phyloP scores from a whole-genome alignment of 2,329 filamentous ascomycete species.

The Aspergillus amoenus region DNA sequence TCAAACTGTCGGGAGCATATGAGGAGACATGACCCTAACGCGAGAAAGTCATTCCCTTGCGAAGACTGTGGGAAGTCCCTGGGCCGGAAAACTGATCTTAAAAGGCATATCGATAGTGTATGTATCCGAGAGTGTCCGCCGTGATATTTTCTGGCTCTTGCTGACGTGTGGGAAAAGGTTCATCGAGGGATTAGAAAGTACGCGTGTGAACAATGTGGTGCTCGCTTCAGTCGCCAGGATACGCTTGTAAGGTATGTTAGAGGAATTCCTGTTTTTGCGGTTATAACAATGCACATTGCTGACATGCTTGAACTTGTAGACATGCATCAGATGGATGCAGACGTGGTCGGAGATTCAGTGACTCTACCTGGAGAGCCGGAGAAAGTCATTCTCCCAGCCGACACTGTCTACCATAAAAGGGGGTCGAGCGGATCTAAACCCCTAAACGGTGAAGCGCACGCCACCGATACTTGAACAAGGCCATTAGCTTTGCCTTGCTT shows the following conservation, averaged over 20 bases:
- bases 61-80: slow-evolving; percentile 71
- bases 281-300: neutral
- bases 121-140: slow-evolving; percentile 24
- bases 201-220: slow-evolving; percentile 68
- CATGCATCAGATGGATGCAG: slow-evolving; percentile 20
- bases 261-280: neutral
- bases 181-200: slow-evolving; percentile 72
- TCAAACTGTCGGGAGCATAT: slow-evolving; percentile 88
- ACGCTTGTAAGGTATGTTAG: slow-evolving; percentile 70
- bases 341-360: slow-evolving; percentile 4
- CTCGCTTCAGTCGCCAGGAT: slow-evolving; percentile 75
- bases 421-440: neutral
- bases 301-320: slow-evolving; percentile 5
- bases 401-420: neutral
- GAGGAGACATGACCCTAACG: slow-evolving; percentile 75
- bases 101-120: slow-evolving; percentile 55
- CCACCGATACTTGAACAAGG: neutral
- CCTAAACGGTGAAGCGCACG: neutral
- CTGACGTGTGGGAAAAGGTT: slow-evolving; percentile 58
- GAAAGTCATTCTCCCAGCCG: neutral
- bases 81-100: slow-evolving; percentile 77
- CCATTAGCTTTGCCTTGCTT: neutral
- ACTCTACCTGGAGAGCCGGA: neutral
- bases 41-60: slow-evolving; percentile 71
- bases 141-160: slow-evolving; percentile 9